phyloP scores from a whole-genome alignment of 2,329 filamentous ascomycete genomes.

The Amphichorda felina region DNA sequence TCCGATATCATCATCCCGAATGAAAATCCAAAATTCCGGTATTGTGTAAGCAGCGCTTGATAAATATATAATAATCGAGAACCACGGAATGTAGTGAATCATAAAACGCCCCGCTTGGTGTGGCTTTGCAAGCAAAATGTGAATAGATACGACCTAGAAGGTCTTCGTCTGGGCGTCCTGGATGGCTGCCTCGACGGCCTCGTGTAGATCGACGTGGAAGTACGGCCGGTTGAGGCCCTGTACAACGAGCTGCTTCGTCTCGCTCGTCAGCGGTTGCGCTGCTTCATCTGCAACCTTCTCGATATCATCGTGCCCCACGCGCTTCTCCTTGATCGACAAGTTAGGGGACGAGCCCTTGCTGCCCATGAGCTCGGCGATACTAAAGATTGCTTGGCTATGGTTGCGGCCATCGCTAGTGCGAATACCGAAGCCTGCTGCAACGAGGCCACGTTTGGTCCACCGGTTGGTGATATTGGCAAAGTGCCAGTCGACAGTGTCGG shows the following conservation, averaged over 20 bases:
- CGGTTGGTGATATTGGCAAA: conserved; percentile 40
- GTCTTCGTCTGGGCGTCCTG: conserved; percentile 17
- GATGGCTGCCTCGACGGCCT: conserved; percentile 32
- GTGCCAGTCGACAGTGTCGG: conserved; percentile 33
- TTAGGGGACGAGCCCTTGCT: conserved; percentile 47
- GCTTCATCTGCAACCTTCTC: conserved; percentile 9
- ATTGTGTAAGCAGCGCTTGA: no score
- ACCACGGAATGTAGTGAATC: no score
- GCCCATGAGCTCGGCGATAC: conserved; percentile 62
- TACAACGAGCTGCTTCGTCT: conserved; percentile 21
- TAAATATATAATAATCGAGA: no score
- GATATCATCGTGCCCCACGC: conserved; percentile 11
- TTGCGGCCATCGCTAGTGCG: conserved; percentile 12
- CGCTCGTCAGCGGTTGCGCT: conserved; percentile 13
- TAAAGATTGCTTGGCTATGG: conserved; percentile 60
- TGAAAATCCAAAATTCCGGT: no score
- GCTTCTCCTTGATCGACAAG: conserved; percentile 24
- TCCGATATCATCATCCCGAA: no score
- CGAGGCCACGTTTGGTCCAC: conserved; percentile 44
- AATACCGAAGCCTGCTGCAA: conserved; percentile 40
- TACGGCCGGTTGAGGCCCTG: conserved; percentile 36
- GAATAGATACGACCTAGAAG: no score
- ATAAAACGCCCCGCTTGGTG: not conserved
- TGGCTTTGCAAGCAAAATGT: not conserved
- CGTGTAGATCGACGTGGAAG: conserved; percentile 39